These are phyloP conservation scores for Alternaria triticina DNA, from an alignment of 2,329 filamentous ascomycete genomes.

Conservation along the genomic window DNA sequence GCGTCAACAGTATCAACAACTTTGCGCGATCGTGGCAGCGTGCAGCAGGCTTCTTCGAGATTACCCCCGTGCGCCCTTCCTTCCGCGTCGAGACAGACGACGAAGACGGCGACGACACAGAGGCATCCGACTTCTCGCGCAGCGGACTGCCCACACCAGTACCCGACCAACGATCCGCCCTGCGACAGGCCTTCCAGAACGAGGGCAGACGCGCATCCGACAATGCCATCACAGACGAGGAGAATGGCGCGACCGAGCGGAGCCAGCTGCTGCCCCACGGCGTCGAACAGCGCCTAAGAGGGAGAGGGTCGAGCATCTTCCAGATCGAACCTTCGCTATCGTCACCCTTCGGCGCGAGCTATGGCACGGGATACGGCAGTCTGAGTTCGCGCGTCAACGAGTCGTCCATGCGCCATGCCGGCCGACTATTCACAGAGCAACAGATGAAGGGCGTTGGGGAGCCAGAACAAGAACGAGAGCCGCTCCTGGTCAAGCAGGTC, in stretches of 20 bases:
- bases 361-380: conserved; percentile 68
- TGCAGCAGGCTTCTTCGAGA: conserved; percentile 85
- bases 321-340: conserved; percentile 63
- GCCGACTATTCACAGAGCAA: conserved; percentile 57
- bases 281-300: conserved; percentile 37
- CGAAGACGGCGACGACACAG: conserved; percentile 36
- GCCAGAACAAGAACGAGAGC: conserved; percentile 62
- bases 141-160: conserved; percentile 37
- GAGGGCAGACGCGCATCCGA: conserved; percentile 48
- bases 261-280: conserved; percentile 35
- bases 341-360: conserved; percentile 74
- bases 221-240: conserved; percentile 46
- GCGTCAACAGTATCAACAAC: conserved; percentile 91
- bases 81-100: conserved; percentile 61
- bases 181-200: conserved; percentile 49
- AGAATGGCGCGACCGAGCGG: conserved; percentile 41
- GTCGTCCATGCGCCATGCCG: conserved; percentile 62
- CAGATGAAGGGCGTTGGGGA: conserved; percentile 51
- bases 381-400: conserved; percentile 64
- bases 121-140: conserved; percentile 42
- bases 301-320: conserved; percentile 54
- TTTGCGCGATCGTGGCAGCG: conserved; percentile 93
- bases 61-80: conserved; percentile 78
- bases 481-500: conserved; percentile 85
- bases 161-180: conserved; percentile 50